These are phyloP conservation scores for Nakazawaea peltata DNA, from an alignment of 805 yeast genomes.

Conservation along the genomic window DNA sequence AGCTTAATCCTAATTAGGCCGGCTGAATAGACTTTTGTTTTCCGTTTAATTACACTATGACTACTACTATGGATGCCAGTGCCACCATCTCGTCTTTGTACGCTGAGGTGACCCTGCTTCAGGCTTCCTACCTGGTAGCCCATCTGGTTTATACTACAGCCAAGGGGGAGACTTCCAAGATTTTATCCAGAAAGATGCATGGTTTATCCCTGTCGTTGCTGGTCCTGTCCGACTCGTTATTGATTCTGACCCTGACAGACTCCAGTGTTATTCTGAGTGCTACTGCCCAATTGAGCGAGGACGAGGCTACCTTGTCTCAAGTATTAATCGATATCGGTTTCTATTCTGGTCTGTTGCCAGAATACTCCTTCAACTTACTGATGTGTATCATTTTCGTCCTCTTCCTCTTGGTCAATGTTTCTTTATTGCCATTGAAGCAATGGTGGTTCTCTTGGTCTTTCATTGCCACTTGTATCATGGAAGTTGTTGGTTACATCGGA, in stretches of 20 bases:
- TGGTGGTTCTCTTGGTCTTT: conserved; percentile 61
- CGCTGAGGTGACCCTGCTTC: neutral
- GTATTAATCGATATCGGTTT: conserved; percentile 3
- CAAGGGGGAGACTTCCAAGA: neutral
- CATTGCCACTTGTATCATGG: conserved; percentile 49
- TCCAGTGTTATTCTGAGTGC: conserved; percentile 12
- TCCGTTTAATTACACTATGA: neutral
- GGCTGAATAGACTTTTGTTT: no score
- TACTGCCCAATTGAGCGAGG: conserved; percentile 14
- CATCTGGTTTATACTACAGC: neutral
- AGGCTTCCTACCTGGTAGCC: no score
- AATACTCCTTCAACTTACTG: conserved; percentile 47
- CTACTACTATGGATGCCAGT: neutral
- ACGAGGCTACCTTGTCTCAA: neutral
- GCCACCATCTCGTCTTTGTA: neutral
- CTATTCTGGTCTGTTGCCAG: conserved; percentile 35
- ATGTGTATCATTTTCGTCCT: conserved; percentile 48
- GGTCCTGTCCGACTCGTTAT: neutral
- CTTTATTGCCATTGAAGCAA: conserved; percentile 40
- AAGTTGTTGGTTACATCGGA: conserved; percentile 62
- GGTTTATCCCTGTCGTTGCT: conserved; percentile 1
- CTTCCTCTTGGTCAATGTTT: conserved; percentile 31
- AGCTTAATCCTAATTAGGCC: no score
- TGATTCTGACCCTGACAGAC: conserved; percentile 27
- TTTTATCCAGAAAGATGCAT: neutral